Evolutionary conservation across 1,284 basidiomycete species (phyloP).

Genomic region (Coniferiporia sulphurascens): DNA sequence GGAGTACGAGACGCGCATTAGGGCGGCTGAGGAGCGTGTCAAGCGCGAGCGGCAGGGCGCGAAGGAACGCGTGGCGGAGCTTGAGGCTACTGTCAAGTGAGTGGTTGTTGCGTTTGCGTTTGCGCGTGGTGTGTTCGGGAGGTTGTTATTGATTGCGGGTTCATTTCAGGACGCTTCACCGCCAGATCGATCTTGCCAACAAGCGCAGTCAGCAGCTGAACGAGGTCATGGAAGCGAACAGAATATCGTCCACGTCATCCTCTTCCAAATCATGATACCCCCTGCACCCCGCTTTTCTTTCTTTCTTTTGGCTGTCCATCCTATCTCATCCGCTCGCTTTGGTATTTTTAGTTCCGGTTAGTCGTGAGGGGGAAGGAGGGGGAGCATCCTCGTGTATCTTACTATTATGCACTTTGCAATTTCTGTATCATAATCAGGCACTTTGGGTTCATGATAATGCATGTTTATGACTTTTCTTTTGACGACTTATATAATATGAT

Average conservation of each 20-base stretch:
- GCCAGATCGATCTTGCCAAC: conserved; percentile 65
- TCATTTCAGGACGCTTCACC: conserved; percentile 51
- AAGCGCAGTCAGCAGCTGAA: conserved; percentile 63
- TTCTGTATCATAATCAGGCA: too few relatives aligned
- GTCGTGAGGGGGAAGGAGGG: too few relatives aligned
- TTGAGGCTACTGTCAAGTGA: conserved; percentile 68
- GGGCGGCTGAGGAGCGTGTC: conserved; percentile 87
- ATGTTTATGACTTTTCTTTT: background rate
- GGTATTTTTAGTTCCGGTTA: background rate
- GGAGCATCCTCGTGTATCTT: too few relatives aligned
- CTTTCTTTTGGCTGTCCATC: background rate
- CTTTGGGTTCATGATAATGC: too few relatives aligned
- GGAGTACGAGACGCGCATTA: conserved; percentile 83
- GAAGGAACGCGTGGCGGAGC: conserved; percentile 75
- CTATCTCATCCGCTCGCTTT: background rate
- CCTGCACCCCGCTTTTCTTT: background rate
- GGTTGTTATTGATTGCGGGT: conserved; percentile 4
- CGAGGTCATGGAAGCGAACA: conserved; percentile 55
- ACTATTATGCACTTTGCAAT: too few relatives aligned
- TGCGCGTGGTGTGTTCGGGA: background rate
- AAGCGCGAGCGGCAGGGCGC: conserved; percentile 94
- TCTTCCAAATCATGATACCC: conserved; percentile 9
- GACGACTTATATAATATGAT: too few relatives aligned
- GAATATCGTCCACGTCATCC: conserved; percentile 24
- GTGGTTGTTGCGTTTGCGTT: conserved; percentile 25